Percentiles rank a stretch among this genome's conserved stretches.
Evolutionary conservation across 2,329 filamentous ascomycete species (phyloP).

Genomic region (Diaporthe velutina): DNA sequence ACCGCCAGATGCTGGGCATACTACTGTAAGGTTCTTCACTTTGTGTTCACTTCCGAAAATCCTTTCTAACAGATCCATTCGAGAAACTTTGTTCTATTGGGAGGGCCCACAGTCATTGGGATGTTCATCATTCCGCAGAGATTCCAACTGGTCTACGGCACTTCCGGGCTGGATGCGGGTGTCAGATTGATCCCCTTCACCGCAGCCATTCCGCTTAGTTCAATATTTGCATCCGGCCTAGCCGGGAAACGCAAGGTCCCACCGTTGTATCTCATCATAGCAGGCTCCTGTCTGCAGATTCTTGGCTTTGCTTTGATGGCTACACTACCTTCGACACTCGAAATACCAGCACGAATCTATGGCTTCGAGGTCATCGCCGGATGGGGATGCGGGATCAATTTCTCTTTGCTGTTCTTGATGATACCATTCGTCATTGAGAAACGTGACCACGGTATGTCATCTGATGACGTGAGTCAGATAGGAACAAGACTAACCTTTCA

Average conservation of each 20-base stretch:
- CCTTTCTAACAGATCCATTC: background rate
- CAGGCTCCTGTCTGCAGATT: background rate
- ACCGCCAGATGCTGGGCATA: background rate
- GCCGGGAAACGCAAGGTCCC: background rate
- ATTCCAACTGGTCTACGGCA: constrained; percentile 11
- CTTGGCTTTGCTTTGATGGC: background rate
- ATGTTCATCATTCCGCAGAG: constrained; percentile 17
- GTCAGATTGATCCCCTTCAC: constrained; percentile 10
- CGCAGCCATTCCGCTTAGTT: background rate
- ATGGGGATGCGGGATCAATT: constrained; percentile 2
- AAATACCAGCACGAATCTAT: background rate
- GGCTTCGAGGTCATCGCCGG: constrained; percentile 4
- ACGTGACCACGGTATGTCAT: constrained; percentile 3
- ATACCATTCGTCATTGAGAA: background rate
- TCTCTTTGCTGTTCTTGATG: constrained; percentile 3
- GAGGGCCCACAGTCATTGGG: background rate
- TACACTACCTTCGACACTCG: background rate
- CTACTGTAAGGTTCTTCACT: background rate
- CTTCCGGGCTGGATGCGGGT: background rate
- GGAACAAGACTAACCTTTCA: background rate
- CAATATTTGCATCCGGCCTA: background rate
- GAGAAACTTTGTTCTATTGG: constrained; percentile 8
- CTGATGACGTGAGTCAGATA: too few species aligned
- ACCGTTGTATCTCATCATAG: constrained; percentile 1
- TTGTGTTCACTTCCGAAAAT: background rate